Conservation (phyloP, 148 eudicot species). For the Talinum fruticosum region DNA sequence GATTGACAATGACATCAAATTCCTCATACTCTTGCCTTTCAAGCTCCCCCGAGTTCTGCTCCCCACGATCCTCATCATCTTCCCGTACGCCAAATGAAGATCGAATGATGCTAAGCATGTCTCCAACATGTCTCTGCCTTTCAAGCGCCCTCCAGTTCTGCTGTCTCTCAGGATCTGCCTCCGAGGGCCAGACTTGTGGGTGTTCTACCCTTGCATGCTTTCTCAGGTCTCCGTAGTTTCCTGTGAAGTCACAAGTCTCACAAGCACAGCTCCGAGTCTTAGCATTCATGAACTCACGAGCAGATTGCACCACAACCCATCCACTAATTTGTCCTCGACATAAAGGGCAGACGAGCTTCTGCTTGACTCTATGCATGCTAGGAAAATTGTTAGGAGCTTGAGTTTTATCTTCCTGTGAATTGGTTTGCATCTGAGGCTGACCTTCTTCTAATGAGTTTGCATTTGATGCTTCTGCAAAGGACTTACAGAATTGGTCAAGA, state of each 20-base stretch:
- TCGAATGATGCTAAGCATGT: slow-evolving; percentile 67
- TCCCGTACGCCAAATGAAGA: slow-evolving; percentile 45
- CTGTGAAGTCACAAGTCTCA: slow-evolving; percentile 77
- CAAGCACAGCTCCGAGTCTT: slow-evolving; percentile 72
- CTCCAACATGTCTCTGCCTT: slow-evolving; percentile 74
- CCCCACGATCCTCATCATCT: slow-evolving; percentile 40
- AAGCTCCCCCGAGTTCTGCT: too few relatives aligned
- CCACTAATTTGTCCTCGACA: slow-evolving; percentile 61
- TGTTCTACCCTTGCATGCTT: slow-evolving; percentile 81
- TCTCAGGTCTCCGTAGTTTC: slow-evolving; percentile 68
- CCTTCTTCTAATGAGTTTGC: slow-evolving; percentile 25
- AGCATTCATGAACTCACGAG: slow-evolving; percentile 59
- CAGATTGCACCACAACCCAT: slow-evolving; percentile 62
- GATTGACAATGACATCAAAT: slow-evolving; percentile 24
- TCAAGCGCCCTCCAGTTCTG: slow-evolving; percentile 78
- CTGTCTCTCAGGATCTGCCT: slow-evolving; percentile 77
- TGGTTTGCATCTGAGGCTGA: slow-evolving; percentile 21
- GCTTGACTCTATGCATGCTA: slow-evolving; percentile 33
- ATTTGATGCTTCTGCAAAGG: slow-evolving; percentile 40
- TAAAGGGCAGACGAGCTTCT: slow-evolving; percentile 58
- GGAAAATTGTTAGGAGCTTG: slow-evolving; percentile 34
- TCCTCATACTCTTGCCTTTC: slow-evolving; percentile 39
- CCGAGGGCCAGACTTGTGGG: slow-evolving; percentile 71
- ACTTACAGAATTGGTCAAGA: slow-evolving; percentile 70
- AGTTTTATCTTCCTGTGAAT: slow-evolving; percentile 30